Conservation (phyloP, 2,329 filamentous ascomycete genomes). For the Colletotrichum horii region DNA sequence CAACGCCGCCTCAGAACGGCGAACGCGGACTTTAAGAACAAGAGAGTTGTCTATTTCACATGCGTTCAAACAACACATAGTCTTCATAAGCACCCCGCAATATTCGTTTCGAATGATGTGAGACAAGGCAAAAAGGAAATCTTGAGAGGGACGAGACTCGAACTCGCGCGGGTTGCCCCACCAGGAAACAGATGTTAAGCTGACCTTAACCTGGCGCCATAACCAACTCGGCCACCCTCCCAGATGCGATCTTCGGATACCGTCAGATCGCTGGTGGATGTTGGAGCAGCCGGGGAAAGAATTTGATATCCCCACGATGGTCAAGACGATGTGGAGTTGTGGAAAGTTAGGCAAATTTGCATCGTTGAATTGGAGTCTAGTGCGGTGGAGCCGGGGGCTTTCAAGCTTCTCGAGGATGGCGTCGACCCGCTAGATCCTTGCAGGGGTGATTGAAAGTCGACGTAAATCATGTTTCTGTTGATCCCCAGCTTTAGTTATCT, state of each 20-base stretch:
- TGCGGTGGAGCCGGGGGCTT: neutral
- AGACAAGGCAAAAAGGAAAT: neutral
- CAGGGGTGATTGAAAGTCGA: neutral
- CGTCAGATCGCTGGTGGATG: neutral
- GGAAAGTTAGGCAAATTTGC: neutral
- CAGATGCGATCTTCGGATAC: neutral
- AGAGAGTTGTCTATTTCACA: neutral
- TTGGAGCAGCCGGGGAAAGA: fast-evolving
- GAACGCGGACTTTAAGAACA: neutral
- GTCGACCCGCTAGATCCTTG: neutral
- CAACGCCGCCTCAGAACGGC: neutral
- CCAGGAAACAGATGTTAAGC: neutral
- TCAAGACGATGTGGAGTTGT: neutral
- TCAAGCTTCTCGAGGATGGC: neutral
- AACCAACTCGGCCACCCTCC: neutral
- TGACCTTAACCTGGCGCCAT: neutral
- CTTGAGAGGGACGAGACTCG: neutral
- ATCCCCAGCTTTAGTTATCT: neutral
- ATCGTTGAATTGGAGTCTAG: neutral
- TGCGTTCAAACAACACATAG: fast-evolving
- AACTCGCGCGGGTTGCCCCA: neutral
- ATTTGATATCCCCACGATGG: neutral
- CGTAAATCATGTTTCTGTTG: neutral
- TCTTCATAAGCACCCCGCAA: fast-evolving
- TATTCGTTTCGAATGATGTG: neutral